Evolutionary conservation across 163 green algal genomes (phyloP), one percentile per base, ranked within the genome.

Genomic region (Coccomyxa subellipsoidea): DNA sequence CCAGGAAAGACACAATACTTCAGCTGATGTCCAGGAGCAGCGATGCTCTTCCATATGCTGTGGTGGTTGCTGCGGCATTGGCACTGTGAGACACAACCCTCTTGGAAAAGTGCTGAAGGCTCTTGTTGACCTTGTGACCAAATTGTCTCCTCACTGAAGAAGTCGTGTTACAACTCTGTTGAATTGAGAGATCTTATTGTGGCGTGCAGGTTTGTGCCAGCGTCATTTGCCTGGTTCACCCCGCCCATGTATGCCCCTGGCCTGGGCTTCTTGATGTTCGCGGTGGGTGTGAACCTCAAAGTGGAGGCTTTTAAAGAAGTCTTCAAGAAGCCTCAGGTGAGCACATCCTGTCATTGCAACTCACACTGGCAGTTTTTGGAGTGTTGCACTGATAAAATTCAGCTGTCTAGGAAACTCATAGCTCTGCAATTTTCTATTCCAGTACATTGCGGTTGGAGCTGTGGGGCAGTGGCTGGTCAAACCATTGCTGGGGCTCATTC

Each of bases 191-290:
- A 18, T 59, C 47, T 59, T 8, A 59, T 8, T 59, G 47, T 59
- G 21, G 47, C 6, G 1, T 76, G 82, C 69, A 85, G 82, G 82
- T 35, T 84, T 5, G 38, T 54, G 29, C 83, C 83, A 37, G 38
- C 37, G 25, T 73, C 76, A 27, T 87, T 87, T 83, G 80, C 80
- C 35, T 87, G 83, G 79, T 86, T 83, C 69, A 72, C 10, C 8
- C 83, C 83, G 1, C 6, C 35, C 23, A 81, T 78, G 37, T 90
- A 88, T 81, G 83, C 81, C 4, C 83, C 86, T 40, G 84, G 69
- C 8, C 86, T 90, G 31, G 86, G 86, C 25, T 88, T 88, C 54
- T 81, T 90, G 6, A 88, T 88, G 84, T 90, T 90, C 85, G 84
- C 86, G 37, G 81, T 90, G 7, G 86, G 86, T 37, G 82, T 90